These are phyloP conservation scores for Podila epigama DNA, from an alignment of 192 early-diverging fungal species.

Conservation along the genomic window DNA sequence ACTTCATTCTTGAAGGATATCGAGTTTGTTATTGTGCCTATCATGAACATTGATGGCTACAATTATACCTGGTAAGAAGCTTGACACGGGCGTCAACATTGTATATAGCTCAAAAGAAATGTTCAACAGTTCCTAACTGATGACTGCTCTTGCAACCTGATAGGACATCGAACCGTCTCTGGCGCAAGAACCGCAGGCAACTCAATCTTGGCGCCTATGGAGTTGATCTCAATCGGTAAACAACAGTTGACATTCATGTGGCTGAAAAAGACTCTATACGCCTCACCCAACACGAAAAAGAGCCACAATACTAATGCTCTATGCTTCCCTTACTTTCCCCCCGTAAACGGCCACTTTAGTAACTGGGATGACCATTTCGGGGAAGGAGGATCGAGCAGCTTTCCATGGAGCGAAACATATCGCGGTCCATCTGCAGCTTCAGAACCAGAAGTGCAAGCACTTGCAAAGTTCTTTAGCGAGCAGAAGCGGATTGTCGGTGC, in stretches of 20 bases:
- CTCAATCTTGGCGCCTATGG: slow-evolving; percentile 29
- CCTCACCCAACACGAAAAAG: not conserved
- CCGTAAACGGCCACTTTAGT: not conserved
- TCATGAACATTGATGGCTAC: slow-evolving; percentile 69
- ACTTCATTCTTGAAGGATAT: slow-evolving; percentile 52
- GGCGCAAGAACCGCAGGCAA: slow-evolving; percentile 65
- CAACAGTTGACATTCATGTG: not conserved
- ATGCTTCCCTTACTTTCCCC: not conserved
- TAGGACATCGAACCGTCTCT: slow-evolving; percentile 50
- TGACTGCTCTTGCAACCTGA: not conserved
- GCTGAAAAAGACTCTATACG: too few relatives aligned
- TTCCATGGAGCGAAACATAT: slow-evolving; percentile 53
- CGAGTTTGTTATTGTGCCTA: slow-evolving; percentile 62
- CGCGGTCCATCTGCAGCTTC: slow-evolving; percentile 47
- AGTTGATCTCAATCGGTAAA: slow-evolving; percentile 60
- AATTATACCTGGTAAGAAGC: slow-evolving; percentile 51
- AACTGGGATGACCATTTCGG: slow-evolving; percentile 55
- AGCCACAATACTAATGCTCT: not conserved
- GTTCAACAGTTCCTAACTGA: not conserved
- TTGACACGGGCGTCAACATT: not conserved
- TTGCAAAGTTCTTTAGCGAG: slow-evolving; percentile 56
- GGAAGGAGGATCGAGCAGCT: slow-evolving; percentile 32
- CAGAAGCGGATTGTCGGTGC: slow-evolving; percentile 61
- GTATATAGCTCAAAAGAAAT: not conserved
- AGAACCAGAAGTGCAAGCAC: slow-evolving; percentile 55